Evolutionary conservation across 352 stramenopile genomes (phyloP).

Genomic region (Hyaloperonospora brassicae): DNA sequence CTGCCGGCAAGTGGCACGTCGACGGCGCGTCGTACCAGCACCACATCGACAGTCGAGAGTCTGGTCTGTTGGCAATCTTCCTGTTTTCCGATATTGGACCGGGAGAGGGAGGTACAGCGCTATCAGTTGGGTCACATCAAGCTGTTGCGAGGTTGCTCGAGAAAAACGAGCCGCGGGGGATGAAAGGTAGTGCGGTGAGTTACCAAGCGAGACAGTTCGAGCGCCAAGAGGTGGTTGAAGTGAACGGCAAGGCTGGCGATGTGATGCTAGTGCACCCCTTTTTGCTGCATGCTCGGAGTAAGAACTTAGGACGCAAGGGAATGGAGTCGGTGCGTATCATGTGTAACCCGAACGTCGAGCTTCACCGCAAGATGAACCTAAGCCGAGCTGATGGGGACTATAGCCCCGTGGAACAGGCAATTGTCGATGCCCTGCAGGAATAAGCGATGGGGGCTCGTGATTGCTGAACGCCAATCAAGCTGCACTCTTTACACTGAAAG

Average conservation of each 20-base stretch:
- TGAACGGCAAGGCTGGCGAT: constrained; percentile 57
- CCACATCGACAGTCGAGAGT: constrained; percentile 58
- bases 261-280: constrained; percentile 79
- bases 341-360: constrained; percentile 54
- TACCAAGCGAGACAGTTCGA: constrained; percentile 30
- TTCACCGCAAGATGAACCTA: constrained; percentile 46
- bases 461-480: no score
- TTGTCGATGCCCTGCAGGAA: constrained; percentile 26
- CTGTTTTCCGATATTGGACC: constrained; percentile 66
- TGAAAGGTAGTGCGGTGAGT: constrained; percentile 53
- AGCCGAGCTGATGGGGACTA: constrained; percentile 24
- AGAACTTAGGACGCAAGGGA: constrained; percentile 48
- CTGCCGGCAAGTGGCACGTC: constrained; percentile 75
- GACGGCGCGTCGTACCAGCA: constrained; percentile 72
- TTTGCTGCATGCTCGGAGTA: constrained; percentile 65
- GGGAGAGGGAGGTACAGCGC: constrained; percentile 55
- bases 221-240: constrained; percentile 43
- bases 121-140: constrained; percentile 61
- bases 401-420: constrained; percentile 38
- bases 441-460: neutral
- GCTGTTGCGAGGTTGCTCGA: constrained; percentile 46
- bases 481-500: no score
- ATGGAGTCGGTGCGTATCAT: constrained; percentile 59
- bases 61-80: constrained; percentile 71
- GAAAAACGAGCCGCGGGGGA: constrained; percentile 39